These are phyloP conservation scores for Russula virescens DNA, from an alignment of 768 basidiomycete species.

Conservation along the genomic window DNA sequence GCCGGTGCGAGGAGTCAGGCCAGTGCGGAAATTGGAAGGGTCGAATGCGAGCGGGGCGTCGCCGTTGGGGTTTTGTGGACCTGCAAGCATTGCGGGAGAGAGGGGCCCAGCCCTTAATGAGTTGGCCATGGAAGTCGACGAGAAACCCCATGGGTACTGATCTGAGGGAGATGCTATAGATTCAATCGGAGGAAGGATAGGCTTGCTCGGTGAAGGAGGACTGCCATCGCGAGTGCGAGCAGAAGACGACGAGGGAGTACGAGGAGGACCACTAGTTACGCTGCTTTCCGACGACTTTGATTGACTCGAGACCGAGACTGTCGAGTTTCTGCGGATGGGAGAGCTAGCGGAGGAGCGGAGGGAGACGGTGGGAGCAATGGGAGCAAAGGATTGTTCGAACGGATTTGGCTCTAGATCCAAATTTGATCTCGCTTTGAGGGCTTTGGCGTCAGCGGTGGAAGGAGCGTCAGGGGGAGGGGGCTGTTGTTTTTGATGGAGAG, in stretches of 20 bases:
- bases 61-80: slow-evolving; percentile 52
- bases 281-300: slow-evolving; percentile 28
- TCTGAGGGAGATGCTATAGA: slow-evolving; percentile 70
- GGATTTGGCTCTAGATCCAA: slow-evolving; percentile 85
- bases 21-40: slow-evolving; percentile 69
- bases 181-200: slow-evolving; percentile 76
- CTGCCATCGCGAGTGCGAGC: slow-evolving; percentile 22
- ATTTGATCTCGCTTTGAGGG: slow-evolving; percentile 44
- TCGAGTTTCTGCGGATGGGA: slow-evolving; percentile 31
- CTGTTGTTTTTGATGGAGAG: neutral
- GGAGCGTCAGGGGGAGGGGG: slow-evolving; percentile 5
- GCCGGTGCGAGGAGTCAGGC: slow-evolving; percentile 81
- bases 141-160: slow-evolving; percentile 54
- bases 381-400: slow-evolving; percentile 90
- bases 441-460: slow-evolving; percentile 1
- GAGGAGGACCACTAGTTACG: slow-evolving; percentile 24
- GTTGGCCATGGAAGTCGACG: slow-evolving; percentile 51
- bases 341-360: slow-evolving; percentile 33
- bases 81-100: slow-evolving; percentile 93
- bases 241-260: slow-evolving; percentile 24
- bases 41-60: slow-evolving; percentile 52
- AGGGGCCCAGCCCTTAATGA: slow-evolving; percentile 91
- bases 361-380: slow-evolving; percentile 25
- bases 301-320: slow-evolving; percentile 27
- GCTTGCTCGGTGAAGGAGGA: slow-evolving; percentile 44